These are phyloP conservation scores for Fusarium subglutinans DNA, from an alignment of 2,329 filamentous ascomycete genomes.

Conservation along the genomic window DNA sequence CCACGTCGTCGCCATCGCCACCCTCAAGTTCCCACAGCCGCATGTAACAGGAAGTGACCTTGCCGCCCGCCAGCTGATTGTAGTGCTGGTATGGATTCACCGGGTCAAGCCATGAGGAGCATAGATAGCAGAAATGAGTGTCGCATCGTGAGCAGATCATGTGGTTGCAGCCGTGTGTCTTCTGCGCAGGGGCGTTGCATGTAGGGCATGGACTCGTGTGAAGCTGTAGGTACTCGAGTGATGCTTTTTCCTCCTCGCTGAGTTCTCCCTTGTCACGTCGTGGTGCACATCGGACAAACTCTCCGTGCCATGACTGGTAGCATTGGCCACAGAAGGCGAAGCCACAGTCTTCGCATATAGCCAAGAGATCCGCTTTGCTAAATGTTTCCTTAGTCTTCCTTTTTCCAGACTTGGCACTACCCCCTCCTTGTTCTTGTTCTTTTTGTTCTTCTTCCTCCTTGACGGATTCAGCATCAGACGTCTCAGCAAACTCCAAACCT, in stretches of 20 bases:
- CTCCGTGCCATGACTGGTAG: constrained; percentile 88
- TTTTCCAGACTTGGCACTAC: constrained; percentile 29
- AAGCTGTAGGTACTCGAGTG: constrained; percentile 80
- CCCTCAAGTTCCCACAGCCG: constrained; percentile 89
- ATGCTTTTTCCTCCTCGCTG: constrained; percentile 85
- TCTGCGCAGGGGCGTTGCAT: constrained; percentile 85
- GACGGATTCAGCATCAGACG: constrained; percentile 62
- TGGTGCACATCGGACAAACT: constrained; percentile 75
- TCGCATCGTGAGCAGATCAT: constrained; percentile 93
- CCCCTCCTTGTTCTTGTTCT: constrained; percentile 40
- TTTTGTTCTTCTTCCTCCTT: constrained; percentile 57
- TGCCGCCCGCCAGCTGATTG: constrained; percentile 68
- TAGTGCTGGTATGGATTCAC: constrained; percentile 90
- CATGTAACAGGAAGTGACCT: constrained; percentile 76
- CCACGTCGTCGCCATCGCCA: constrained; percentile 73
- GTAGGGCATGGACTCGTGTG: constrained; percentile 91
- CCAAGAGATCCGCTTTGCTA: constrained; percentile 70
- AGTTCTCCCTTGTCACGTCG: constrained; percentile 75
- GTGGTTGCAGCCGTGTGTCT: constrained; percentile 94
- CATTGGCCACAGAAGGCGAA: constrained; percentile 86
- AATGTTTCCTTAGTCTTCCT: constrained; percentile 45
- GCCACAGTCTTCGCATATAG: constrained; percentile 87
- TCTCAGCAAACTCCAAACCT: constrained; percentile 68
- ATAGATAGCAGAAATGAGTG: constrained; percentile 95
- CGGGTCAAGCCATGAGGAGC: constrained; percentile 84